Evolutionary conservation across 768 basidiomycete genomes (phyloP), one percentile per base, ranked within the genome.

Genomic region (Pleurotus giganteus): DNA sequence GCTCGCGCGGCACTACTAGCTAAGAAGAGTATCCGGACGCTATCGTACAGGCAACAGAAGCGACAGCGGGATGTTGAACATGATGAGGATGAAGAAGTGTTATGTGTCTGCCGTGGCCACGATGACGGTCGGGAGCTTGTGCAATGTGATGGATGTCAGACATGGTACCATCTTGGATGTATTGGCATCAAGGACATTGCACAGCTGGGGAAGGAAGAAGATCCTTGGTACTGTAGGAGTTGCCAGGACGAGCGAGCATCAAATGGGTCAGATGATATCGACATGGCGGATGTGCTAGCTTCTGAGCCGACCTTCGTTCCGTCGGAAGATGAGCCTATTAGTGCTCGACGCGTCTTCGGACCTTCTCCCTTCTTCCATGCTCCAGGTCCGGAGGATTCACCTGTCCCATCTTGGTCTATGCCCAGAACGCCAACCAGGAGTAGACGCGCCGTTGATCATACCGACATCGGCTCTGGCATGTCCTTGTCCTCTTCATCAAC

Each of bases 141-240:
- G 28, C 91, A 91, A 62, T 94, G 91, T 60, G 90, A 93, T 61
- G 76, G 77, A 3, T 94, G 91, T 66, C 75, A 82, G 64, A 84
- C 75, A 13, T 94, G 91, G 91, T 92, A 88, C 64, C 91, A 94
- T 68, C 75, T 91, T 28, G 71, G 81, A 41, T 94, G 91, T 67
- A 84, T 93, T 32, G 90, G 89, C 49, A 87, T 93, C 60, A 71
- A 69, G 49, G 77, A 75, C 60, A 77, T 82, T 29, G 69, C 77
- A 9, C 84, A 90, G 49, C 73, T 92, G 13, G 91, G 89, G 5
- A 79, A 69, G 46, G 88, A 89, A 63, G 88, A 91, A 61, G 89
- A 91, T 60, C 83, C 83, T 1, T 94, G 91, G 90, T 93, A 79
- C 67, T 88, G 89, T 68, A 66, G 73, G 49, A 71, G 74, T 55